Evolutionary conservation across 2,329 filamentous ascomycete genomes (phyloP).

Genomic region (Alternaria sp.): DNA sequence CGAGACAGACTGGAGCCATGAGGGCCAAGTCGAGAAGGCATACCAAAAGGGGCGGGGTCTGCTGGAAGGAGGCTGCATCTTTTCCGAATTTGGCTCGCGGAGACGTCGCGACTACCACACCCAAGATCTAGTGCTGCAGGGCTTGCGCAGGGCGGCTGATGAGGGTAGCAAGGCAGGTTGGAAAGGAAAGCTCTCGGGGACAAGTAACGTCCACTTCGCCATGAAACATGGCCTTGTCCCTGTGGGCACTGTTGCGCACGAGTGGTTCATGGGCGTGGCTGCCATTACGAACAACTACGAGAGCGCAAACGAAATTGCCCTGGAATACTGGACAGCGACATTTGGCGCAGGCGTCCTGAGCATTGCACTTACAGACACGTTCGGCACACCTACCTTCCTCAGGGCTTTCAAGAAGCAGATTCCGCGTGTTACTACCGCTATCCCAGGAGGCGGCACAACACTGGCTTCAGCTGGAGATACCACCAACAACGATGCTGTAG

Average conservation of each 20-base stretch:
- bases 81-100: conserved; percentile 94
- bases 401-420: conserved; percentile 79
- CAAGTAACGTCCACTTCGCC: conserved; percentile 95
- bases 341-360: conserved; percentile 85
- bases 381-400: conserved; percentile 90
- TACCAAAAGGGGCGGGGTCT: conserved; percentile 80
- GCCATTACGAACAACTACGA: conserved; percentile 88
- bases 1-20: conserved; percentile 90
- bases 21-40: conserved; percentile 85
- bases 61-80: conserved; percentile 81
- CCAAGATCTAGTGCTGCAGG: conserved; percentile 88
- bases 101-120: conserved; percentile 93
- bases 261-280: conserved; percentile 99
- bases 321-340: conserved; percentile 88
- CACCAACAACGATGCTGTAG: conserved; percentile 49
- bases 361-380: conserved; percentile 94
- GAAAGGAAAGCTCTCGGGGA: conserved; percentile 80
- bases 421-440: conserved; percentile 55
- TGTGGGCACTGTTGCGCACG: conserved; percentile 90
- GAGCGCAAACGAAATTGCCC: conserved; percentile 80
- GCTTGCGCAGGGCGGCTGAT: conserved; percentile 79
- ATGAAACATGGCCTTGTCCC: conserved; percentile 89
- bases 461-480: conserved; percentile 52
- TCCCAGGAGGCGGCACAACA: conserved; percentile 51
- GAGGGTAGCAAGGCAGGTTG: conserved; percentile 71